Percentiles rank a stretch among this genome's conserved stretches.
phyloP scores from a whole-genome alignment of 2,329 filamentous ascomycete genomes.

The Orbilia blumenaviensis region DNA sequence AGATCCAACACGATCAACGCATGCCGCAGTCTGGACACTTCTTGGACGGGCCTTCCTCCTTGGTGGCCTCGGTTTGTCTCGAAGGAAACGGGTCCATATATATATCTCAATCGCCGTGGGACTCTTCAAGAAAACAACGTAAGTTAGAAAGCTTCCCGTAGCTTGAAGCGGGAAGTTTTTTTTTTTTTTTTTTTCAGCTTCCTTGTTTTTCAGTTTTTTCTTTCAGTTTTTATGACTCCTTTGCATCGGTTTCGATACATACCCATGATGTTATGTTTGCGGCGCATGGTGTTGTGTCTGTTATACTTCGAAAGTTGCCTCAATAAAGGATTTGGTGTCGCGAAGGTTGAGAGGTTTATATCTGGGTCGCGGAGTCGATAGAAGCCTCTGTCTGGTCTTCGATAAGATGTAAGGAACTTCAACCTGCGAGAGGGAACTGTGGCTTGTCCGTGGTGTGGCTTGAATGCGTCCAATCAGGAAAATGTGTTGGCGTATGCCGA shows the following conservation, averaged over 20 bases:
- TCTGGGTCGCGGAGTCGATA: not conserved
- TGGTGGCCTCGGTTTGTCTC: not conserved
- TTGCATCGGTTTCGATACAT: not conserved
- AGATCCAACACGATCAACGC: conserved; percentile 52
- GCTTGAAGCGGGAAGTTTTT: not conserved
- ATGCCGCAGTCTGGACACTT: conserved; percentile 16
- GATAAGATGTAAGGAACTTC: not conserved
- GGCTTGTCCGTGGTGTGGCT: not conserved
- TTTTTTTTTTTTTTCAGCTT: not conserved
- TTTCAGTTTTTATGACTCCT: no score
- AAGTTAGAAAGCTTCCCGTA: not conserved
- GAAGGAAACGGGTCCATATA: not conserved
- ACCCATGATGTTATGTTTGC: conserved; percentile 4
- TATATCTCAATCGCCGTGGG: not conserved
- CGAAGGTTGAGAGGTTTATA: not conserved
- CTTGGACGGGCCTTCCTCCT: conserved; percentile 2
- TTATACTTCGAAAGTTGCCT: not conserved
- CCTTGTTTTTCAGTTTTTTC: no score
- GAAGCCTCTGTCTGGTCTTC: not conserved
- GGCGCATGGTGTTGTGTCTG: not conserved
- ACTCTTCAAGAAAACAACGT: not conserved
- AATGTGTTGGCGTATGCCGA: no score
- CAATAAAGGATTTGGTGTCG: not conserved
- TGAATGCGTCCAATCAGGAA: not conserved
- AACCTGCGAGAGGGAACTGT: not conserved